A percentile compares a stretch with the other conserved stretches of the same genome.
Evolutionary conservation across 345 rosid genomes (phyloP).

Genomic region (Kandelia obovata): DNA sequence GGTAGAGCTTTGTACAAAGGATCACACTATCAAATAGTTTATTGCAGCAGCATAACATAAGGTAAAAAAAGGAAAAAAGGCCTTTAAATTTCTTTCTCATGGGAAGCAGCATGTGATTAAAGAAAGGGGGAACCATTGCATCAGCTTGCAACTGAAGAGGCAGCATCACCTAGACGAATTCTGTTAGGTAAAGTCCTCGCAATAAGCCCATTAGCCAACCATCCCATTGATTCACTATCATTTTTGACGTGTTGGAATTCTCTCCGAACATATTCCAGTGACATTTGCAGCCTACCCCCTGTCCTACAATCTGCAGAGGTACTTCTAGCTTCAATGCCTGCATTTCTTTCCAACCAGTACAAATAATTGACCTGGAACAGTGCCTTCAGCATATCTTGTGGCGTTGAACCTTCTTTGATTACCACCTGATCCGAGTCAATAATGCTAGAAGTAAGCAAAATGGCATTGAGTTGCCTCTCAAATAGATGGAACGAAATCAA

Average conservation of each 20-base stretch:
- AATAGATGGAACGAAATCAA: not conserved
- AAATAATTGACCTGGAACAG: conserved; percentile 86
- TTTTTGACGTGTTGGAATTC: conserved; percentile 77
- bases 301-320: conserved; percentile 58
- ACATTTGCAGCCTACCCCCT: conserved; percentile 73
- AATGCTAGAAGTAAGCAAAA: not conserved
- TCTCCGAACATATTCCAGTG: conserved; percentile 74
- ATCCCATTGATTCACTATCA: conserved; percentile 69
- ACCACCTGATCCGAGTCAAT: conserved; percentile 54
- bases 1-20: no score
- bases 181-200: conserved; percentile 79
- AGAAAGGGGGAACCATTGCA: not conserved
- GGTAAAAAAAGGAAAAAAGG: no score
- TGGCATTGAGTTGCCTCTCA: conserved; percentile 1
- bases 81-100: no score
- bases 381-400: conserved; percentile 91
- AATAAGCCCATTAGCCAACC: conserved; percentile 82
- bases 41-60: no score
- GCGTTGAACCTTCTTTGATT: conserved; percentile 71
- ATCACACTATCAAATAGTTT: no score
- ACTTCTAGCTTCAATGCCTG: conserved; percentile 65
- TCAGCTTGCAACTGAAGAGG: conserved; percentile 16
- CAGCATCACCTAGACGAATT: conserved; percentile 27
- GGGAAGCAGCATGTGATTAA: not conserved
- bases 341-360: conserved; percentile 92